A percentile compares a stretch with the other conserved stretches of the same genome.
Conservation (phyloP, 2,329 filamentous ascomycete species). For the Pseudogymnoascus sp. region DNA sequence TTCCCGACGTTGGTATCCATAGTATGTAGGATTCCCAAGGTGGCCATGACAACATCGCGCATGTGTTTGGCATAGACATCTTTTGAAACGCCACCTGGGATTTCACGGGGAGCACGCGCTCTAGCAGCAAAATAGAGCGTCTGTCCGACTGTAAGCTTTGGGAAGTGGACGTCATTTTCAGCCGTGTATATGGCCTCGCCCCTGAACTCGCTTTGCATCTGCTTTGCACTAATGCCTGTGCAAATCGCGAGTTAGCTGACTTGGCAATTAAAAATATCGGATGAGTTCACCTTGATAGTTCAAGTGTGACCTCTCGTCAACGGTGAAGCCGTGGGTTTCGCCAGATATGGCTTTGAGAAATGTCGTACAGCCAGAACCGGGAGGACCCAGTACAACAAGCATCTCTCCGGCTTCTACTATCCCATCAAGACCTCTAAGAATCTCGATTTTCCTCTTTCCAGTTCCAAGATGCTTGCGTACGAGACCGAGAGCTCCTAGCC, state of each 20-base stretch:
- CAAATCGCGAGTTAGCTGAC: not conserved
- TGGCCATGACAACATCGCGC: constrained; percentile 54
- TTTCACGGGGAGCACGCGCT: constrained; percentile 56
- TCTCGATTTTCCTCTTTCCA: constrained; percentile 43
- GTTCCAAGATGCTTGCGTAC: constrained; percentile 45
- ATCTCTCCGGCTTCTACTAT: constrained; percentile 57
- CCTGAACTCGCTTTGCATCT: constrained; percentile 51
- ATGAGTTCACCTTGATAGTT: constrained; percentile 49
- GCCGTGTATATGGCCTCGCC: constrained; percentile 82
- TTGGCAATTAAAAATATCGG: not conserved
- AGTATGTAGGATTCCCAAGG: constrained; percentile 47
- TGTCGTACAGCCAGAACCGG: constrained; percentile 54
- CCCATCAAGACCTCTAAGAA: constrained; percentile 57
- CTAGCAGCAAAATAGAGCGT: constrained; percentile 75
- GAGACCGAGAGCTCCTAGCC: constrained; percentile 40
- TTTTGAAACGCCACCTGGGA: constrained; percentile 51
- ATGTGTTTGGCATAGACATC: constrained; percentile 37
- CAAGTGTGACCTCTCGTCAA: constrained; percentile 44
- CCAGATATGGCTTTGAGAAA: constrained; percentile 50
- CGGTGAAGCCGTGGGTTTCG: constrained; percentile 48
- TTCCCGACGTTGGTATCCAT: constrained; percentile 44
- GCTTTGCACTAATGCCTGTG: constrained; percentile 18
- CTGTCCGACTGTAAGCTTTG: constrained; percentile 80
- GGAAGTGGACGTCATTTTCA: constrained; percentile 76
- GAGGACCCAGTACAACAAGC: constrained; percentile 59